Evolutionary conservation across 306 rosid species (phyloP).

Genomic region (Cucurbita argyrosperma): DNA sequence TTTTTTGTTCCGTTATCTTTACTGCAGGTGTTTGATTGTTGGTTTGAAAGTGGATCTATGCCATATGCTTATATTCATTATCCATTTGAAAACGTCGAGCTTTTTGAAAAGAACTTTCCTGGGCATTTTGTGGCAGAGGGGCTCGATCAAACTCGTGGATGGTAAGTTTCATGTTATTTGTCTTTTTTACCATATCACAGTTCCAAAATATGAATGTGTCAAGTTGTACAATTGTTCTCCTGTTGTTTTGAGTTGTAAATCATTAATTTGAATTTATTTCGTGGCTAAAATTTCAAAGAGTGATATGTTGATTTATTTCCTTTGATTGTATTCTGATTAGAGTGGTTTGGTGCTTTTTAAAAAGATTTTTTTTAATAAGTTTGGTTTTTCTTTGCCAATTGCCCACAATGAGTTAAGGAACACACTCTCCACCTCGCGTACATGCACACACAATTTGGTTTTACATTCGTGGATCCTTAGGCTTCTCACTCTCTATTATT

Average conservation of each 20-base stretch:
- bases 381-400: not conserved
- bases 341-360: not conserved
- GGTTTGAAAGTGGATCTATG: conserved; percentile 99
- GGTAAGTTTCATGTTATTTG: conserved; percentile 39
- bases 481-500: not conserved
- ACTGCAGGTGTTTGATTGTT: conserved; percentile 91
- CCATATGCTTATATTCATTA: conserved; percentile 94
- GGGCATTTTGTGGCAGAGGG: conserved; percentile 98
- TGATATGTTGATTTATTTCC: not conserved
- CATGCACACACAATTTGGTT: not conserved
- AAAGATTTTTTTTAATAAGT: not conserved
- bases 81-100: conserved; percentile 79
- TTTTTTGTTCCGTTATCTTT: conserved; percentile 2
- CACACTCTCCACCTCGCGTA: not conserved
- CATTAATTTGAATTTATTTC: too few species aligned
- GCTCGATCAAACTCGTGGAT: conserved; percentile 94
- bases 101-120: conserved; percentile 83
- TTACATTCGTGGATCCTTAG: not conserved
- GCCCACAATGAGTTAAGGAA: not conserved
- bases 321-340: not conserved
- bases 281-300: not conserved
- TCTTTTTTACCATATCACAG: not conserved
- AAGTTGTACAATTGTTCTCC: not conserved
- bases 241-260: not conserved
- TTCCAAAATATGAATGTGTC: not conserved